Conservation (phyloP, 331 rosid genomes). For the Malus hybrid region DNA sequence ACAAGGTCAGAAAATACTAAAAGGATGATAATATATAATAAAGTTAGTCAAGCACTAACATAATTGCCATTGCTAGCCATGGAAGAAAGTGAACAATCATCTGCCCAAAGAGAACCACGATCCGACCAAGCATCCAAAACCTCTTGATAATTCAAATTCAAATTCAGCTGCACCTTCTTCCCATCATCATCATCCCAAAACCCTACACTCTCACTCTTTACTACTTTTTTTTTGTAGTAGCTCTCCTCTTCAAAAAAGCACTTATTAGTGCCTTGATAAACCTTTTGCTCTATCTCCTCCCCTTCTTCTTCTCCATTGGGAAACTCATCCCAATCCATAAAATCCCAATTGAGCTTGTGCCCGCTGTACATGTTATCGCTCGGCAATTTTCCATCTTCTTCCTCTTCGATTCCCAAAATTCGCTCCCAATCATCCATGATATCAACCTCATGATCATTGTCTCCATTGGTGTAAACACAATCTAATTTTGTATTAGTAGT, state of each 20-base stretch:
- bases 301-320: conserved; percentile 17
- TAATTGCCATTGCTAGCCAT: conserved; percentile 26
- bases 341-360: conserved; percentile 44
- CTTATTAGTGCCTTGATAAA: conserved; percentile 1
- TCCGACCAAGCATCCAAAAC: conserved; percentile 90
- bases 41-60: conserved; percentile 40
- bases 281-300: conserved; percentile 11
- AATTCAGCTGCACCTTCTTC: conserved; percentile 42
- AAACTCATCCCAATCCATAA: conserved; percentile 55
- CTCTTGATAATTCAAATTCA: conserved; percentile 77
- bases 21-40: not conserved
- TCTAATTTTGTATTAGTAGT: not conserved
- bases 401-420: conserved; percentile 30
- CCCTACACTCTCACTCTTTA: conserved; percentile 42
- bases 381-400: conserved; percentile 12
- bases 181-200: conserved; percentile 37
- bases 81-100: conserved; percentile 33
- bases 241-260: conserved; percentile 23
- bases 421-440: conserved; percentile 42
- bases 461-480: conserved; percentile 19
- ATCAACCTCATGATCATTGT: conserved; percentile 11
- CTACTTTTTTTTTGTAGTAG: not conserved
- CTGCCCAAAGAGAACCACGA: conserved; percentile 72
- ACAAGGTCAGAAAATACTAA: not conserved
- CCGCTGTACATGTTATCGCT: not conserved